phyloP scores from a whole-genome alignment of 768 basidiomycete species.

The Suillus hirtellus region DNA sequence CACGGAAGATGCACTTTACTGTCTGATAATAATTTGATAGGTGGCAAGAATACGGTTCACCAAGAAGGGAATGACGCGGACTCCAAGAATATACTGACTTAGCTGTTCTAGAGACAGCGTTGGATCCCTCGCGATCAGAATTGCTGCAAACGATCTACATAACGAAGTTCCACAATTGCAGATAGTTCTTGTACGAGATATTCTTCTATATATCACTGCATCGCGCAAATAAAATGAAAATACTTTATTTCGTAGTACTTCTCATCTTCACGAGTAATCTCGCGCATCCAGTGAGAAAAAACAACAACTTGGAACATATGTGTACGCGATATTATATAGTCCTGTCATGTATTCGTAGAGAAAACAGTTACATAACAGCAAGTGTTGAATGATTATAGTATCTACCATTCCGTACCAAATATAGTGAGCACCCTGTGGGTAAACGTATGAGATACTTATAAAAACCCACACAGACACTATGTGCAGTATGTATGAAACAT shows the following conservation, averaged over 20 bases:
- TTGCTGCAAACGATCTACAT: not conserved
- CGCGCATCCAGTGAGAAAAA: not conserved
- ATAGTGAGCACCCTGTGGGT: constrained; percentile 2
- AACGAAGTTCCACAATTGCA: too few species aligned
- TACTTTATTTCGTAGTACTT: too few species aligned
- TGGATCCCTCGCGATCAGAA: not conserved
- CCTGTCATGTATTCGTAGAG: not conserved
- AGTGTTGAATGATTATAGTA: constrained; percentile 5
- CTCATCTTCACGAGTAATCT: too few species aligned
- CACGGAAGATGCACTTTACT: not conserved
- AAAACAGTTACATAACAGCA: not conserved
- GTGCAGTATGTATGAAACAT: constrained; percentile 24
- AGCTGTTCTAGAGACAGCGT: not conserved
- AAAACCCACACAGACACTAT: constrained; percentile 36
- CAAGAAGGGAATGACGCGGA: not conserved
- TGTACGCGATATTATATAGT: not conserved
- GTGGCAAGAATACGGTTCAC: not conserved
- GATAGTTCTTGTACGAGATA: not conserved
- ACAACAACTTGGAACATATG: not conserved
- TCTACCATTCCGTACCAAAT: not conserved
- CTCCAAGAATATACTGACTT: not conserved
- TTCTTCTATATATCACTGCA: not conserved
- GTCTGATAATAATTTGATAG: not conserved
- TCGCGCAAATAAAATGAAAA: not conserved
- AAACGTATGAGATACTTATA: constrained; percentile 10